Evolutionary conservation across 345 rosid genomes (phyloP).

Genomic region (Populus tremula): DNA sequence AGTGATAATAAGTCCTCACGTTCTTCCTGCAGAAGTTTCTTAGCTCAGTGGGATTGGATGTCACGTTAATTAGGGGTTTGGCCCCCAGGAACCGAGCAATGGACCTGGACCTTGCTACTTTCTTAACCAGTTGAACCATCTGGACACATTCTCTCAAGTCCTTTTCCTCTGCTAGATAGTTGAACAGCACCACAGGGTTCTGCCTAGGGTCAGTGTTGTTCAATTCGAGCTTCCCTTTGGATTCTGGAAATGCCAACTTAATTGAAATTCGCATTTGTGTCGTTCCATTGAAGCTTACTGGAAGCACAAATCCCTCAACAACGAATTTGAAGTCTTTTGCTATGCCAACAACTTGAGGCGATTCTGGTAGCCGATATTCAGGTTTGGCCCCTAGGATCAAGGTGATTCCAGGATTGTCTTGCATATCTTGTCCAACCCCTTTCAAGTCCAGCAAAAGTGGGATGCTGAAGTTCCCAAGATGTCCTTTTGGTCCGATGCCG

Average conservation of each 20-base stretch:
- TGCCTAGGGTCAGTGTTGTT: conserved; percentile 50
- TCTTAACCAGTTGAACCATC: conserved; percentile 53
- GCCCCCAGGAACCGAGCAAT: conserved; percentile 45
- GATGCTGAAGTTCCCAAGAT: conserved; percentile 46
- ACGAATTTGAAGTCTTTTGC: conserved; percentile 51
- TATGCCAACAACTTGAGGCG: conserved; percentile 68
- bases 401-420: conserved; percentile 60
- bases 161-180: conserved; percentile 49
- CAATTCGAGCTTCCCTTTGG: conserved; percentile 60
- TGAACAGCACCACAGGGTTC: conserved; percentile 66
- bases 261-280: conserved; percentile 47
- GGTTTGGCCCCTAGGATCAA: conserved; percentile 41
- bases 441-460: conserved; percentile 34
- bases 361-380: conserved; percentile 46
- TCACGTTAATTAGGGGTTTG: conserved; percentile 25
- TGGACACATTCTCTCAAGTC: conserved; percentile 52
- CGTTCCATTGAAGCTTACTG: conserved; percentile 42
- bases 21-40: conserved; percentile 62
- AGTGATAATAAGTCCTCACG: conserved; percentile 61
- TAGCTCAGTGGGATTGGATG: conserved; percentile 28
- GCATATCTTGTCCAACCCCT: conserved; percentile 53
- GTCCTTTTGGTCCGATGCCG: conserved; percentile 58
- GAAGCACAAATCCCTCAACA: conserved; percentile 49
- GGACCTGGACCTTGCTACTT: conserved; percentile 53
- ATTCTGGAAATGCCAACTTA: conserved; percentile 63